Conservation (phyloP, 2,329 filamentous ascomycete genomes). For the Xylariaceae sp. region DNA sequence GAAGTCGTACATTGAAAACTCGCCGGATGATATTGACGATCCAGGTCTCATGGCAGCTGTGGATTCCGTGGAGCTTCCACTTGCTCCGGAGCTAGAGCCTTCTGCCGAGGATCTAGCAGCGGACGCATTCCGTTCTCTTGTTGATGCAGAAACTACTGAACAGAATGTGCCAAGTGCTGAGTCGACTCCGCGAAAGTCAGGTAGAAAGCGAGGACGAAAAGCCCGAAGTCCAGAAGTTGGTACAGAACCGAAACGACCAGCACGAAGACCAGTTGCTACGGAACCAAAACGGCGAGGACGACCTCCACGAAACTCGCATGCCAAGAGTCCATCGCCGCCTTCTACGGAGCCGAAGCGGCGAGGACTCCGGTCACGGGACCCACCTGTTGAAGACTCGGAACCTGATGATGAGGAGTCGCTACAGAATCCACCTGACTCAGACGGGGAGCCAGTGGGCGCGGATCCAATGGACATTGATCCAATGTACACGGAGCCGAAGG, state of each 20-base stretch:
- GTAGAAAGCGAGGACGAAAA: conserved; percentile 28
- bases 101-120: conserved; percentile 40
- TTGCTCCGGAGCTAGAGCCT: conserved; percentile 6
- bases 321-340: neutral
- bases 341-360: neutral
- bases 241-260: conserved; percentile 15
- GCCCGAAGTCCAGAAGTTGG: too few relatives aligned
- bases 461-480: too few relatives aligned
- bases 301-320: neutral
- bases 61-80: conserved; percentile 13
- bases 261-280: conserved; percentile 30
- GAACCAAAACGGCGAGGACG: neutral
- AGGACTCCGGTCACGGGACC: neutral
- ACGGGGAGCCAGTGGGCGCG: neutral
- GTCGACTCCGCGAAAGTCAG: conserved; percentile 22
- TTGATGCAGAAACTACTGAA: conserved; percentile 17
- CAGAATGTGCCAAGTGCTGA: conserved; percentile 1
- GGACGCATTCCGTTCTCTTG: conserved; percentile 33
- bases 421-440: neutral
- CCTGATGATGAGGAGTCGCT: neutral
- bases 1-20: conserved; percentile 47
- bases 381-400: neutral
- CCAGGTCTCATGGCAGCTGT: conserved; percentile 25
- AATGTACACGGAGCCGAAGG: neutral
- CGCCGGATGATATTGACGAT: conserved; percentile 42